Evolutionary conservation across 148 eudicot species (phyloP), one percentile per base, ranked within the genome.

Genomic region (Amaranthus cruentus): DNA sequence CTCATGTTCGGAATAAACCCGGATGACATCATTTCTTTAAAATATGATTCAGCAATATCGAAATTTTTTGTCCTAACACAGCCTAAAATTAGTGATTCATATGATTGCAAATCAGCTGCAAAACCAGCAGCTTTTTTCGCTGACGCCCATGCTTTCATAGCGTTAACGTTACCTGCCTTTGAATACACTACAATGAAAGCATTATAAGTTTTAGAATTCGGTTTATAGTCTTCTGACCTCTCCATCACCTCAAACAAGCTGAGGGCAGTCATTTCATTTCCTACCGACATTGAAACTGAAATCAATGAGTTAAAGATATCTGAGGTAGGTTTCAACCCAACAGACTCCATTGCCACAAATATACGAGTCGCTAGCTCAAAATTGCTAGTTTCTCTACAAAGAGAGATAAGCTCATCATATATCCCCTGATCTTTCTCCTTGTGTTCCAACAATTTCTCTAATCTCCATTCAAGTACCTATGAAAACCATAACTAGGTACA

Each of bases 401-500:
- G 79, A 48, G 71, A 81, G 43, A 87, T 79, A 62, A 87, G 55
- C 69, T 79, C 81, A 42, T 84, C 52, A 75, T 77, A 87, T 73
- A 52, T 42, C 56, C 76, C 79, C 10, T 64, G 72, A 62, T 83
- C 74, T 54, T 67, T 70, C 42, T 52, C 75, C 15, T 78, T 70
- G 12, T 68, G 71, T 65, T 81, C 73, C 8, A 72, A 53, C 79
- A 87, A 38, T 72, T 85, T 87, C 84, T 81, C 85, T 61, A 85
- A 78, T 81, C 84, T 85, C 90, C 90, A 87, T 71, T 87, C 87
- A 55, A 87, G 66, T 51, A 80, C 87, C 88, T 87, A 81, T 28
- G 59, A 71, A 50, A 68, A 75, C 52, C 15, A 66, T 18, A 46
- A 58, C 51, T 64, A 43, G 6, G 59, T 28, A 69, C 18, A 59